phyloP scores from a whole-genome alignment of 306 rosid genomes.

The Luffa aegyptiaca region DNA sequence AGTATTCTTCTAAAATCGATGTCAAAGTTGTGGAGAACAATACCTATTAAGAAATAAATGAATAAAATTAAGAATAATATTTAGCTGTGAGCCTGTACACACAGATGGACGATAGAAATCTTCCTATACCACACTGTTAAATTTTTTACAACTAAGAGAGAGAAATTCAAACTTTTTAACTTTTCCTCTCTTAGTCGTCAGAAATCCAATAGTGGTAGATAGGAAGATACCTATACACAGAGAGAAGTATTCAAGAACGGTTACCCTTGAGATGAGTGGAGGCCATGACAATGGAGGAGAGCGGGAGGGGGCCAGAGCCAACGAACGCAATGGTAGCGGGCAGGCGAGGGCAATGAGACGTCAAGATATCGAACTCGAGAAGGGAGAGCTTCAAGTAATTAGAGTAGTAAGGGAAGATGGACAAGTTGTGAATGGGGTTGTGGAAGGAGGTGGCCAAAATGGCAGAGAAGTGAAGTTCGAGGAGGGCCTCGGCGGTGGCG shows the following conservation, averaged over 20 bases:
- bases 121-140: too few species aligned
- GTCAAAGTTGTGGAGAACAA: too few species aligned
- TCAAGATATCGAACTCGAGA: conserved; percentile 19
- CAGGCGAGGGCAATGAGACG: background rate
- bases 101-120: too few species aligned
- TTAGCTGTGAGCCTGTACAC: too few species aligned
- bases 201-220: too few species aligned
- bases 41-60: too few species aligned
- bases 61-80: too few species aligned
- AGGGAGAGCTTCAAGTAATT: conserved; percentile 26
- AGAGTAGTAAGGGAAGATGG: conserved; percentile 49
- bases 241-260: background rate
- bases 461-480: conserved; percentile 49
- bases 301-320: conserved; percentile 35
- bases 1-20: too few species aligned
- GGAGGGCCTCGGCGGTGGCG: conserved; percentile 48
- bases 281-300: conserved; percentile 25
- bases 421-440: conserved; percentile 39
- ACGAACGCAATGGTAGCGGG: conserved; percentile 22
- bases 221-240: too few species aligned
- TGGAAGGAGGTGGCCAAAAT: conserved; percentile 33
- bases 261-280: conserved; percentile 7
- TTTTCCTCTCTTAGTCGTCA: too few species aligned
- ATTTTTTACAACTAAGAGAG: too few species aligned
- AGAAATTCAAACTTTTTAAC: too few species aligned